These are phyloP conservation scores for Smithsoniella earleae DNA, from an alignment of 163 green algal species.

Conservation along the genomic window DNA sequence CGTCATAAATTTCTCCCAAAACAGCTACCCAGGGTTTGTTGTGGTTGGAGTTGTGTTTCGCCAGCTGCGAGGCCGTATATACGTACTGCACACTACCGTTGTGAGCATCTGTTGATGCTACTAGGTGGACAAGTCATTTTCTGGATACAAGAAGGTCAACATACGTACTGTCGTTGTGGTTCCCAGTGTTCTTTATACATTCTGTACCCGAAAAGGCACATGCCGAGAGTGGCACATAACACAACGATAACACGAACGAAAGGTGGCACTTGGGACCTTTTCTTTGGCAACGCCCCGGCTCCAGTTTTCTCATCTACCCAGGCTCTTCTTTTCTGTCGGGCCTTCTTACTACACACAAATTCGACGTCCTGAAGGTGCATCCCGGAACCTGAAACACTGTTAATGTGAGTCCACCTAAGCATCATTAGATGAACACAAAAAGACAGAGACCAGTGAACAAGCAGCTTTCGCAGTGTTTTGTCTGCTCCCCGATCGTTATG, in stretches of 20 bases:
- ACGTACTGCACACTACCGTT: not conserved
- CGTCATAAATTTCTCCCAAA: slow-evolving; percentile 19
- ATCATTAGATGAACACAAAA: no score
- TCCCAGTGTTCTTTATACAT: not conserved
- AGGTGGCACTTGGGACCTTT: no score
- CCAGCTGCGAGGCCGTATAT: not conserved
- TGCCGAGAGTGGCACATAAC: not conserved
- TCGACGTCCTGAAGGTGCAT: no score
- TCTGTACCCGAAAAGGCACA: slow-evolving; percentile 1
- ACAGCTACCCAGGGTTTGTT: not conserved
- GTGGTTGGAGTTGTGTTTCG: not conserved
- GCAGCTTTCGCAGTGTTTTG: no score
- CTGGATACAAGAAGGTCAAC: not conserved
- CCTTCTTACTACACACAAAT: slow-evolving; percentile 6
- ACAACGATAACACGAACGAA: not conserved
- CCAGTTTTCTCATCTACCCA: no score
- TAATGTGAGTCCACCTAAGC: no score
- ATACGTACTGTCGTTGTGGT: not conserved
- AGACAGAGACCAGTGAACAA: no score
- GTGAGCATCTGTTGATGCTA: not conserved
- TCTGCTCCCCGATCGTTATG: no score
- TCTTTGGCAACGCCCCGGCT: no score
- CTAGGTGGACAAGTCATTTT: no score
- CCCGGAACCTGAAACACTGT: no score
- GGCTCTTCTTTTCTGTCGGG: not conserved